Evolutionary conservation across 345 rosid species (phyloP).

Genomic region (Toxicodendron radicans): DNA sequence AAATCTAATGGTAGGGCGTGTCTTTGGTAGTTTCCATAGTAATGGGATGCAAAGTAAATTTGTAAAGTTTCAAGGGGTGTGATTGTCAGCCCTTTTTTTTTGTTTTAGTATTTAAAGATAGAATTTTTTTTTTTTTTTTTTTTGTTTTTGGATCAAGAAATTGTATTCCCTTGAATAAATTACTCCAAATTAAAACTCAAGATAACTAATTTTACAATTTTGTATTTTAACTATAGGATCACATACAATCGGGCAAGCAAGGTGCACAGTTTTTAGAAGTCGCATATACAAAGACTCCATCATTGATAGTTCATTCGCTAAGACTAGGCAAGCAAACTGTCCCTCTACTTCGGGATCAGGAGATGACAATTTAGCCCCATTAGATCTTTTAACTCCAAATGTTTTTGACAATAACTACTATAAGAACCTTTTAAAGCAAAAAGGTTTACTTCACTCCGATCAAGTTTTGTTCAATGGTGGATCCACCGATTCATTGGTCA

Average conservation of each 20-base stretch:
- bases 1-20: too few relatives aligned
- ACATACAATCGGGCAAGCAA: constrained; percentile 57
- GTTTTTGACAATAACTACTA: constrained; percentile 46
- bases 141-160: too few relatives aligned
- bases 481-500: constrained; percentile 48
- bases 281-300: constrained; percentile 49
- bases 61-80: too few relatives aligned
- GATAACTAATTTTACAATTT: too few relatives aligned
- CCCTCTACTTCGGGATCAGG: constrained; percentile 36
- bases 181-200: too few relatives aligned
- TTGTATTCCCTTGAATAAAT: too few relatives aligned
- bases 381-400: constrained; percentile 39
- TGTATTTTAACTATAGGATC: constrained; percentile 25
- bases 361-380: constrained; percentile 37
- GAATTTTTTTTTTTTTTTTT: too few relatives aligned
- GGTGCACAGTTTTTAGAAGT: constrained; percentile 39
- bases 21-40: too few relatives aligned
- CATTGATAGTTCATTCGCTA: constrained; percentile 48
- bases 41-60: too few relatives aligned
- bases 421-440: constrained; percentile 30
- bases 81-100: too few relatives aligned
- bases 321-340: constrained; percentile 32
- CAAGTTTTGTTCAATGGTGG: constrained; percentile 50
- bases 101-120: too few relatives aligned
- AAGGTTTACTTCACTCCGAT: constrained; percentile 56